Percentiles rank a stretch among this genome's conserved stretches.
Evolutionary conservation across 2,329 filamentous ascomycete genomes (phyloP).

Genomic region (Pseudocercospora fijiensis): DNA sequence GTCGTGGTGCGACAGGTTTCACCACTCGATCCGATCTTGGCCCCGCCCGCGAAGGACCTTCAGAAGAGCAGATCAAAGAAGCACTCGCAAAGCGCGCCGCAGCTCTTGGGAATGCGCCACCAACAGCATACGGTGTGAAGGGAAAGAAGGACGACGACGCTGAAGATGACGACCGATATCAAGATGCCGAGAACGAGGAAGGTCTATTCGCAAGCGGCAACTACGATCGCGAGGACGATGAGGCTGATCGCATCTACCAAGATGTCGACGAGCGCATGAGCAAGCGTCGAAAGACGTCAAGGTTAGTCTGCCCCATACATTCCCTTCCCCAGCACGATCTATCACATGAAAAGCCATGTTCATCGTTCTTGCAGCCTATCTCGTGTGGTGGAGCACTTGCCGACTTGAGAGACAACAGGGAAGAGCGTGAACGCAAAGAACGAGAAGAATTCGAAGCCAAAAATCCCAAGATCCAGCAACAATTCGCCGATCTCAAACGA

Average conservation of each 20-base stretch:
- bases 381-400: slow-evolving; percentile 58
- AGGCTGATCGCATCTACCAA: slow-evolving; percentile 93
- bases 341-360: slow-evolving; percentile 34
- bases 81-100: slow-evolving; percentile 91
- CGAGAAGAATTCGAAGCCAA: slow-evolving; percentile 93
- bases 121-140: slow-evolving; percentile 68
- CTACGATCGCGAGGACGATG: slow-evolving; percentile 96
- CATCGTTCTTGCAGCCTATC: slow-evolving; percentile 43
- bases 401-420: slow-evolving; percentile 73
- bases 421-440: slow-evolving; percentile 89
- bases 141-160: slow-evolving; percentile 71
- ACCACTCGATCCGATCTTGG: slow-evolving; percentile 96
- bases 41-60: slow-evolving; percentile 90
- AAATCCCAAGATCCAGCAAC: slow-evolving; percentile 96
- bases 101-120: slow-evolving; percentile 69
- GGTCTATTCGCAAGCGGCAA: slow-evolving; percentile 92
- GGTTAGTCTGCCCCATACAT: slow-evolving; percentile 60
- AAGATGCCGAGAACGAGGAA: slow-evolving; percentile 95
- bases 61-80: slow-evolving; percentile 97
- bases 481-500: slow-evolving; percentile 94
- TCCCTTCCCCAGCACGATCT: slow-evolving; percentile 22
- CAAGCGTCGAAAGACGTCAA: slow-evolving; percentile 77
- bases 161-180: slow-evolving; percentile 77
- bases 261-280: slow-evolving; percentile 98
- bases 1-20: slow-evolving; percentile 96